Evolutionary conservation across 305 asterid species (phyloP), one percentile per base, ranked within the genome.

Genomic region (Salvia sclarea): DNA sequence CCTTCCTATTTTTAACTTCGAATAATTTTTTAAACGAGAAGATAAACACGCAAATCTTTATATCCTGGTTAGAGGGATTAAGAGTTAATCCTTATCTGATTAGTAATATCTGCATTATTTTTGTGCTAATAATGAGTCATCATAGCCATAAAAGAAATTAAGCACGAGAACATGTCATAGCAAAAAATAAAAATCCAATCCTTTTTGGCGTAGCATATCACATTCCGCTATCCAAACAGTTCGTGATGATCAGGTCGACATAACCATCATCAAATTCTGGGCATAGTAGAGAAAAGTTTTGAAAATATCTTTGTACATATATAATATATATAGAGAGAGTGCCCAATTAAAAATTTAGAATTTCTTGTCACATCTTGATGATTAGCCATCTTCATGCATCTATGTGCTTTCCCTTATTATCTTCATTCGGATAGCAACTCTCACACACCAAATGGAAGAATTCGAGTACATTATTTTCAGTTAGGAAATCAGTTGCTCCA

Each of bases 381-480:
- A 71, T 18, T 41, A 61, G 55, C 66, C 61, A 43, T 68, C 70
- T 69, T 73, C 50, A 72, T 52, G 16, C 35, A 74, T 68, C 74
- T 75, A 73, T 44, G 64, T 60, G 74, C 73, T 56, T 71, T 30
- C 69, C 41, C 77, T 69, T 78, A 78, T 65, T 76, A 73, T 78
- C 72, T 78, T 76, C 76, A 69, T 69, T 45, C 49, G 61, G 78
- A 72, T 57, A 62, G 49, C 64, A 47, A 28, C 17, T 22, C 5
- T 53, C 64, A 13, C 31, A 25, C 4, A 4, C n/a, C n/a, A 25
- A 25, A 2, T 1, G 2, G 3, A 25, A 25, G 31, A 25, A 25
- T 25, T 25, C 31, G 3, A 25, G 4, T 25, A n/a, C n/a, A n/a
- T n/a, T n/a, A n/a, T n/a, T n/a, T n/a, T n/a, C n/a, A n/a, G n/a